Percentiles rank a stretch among this genome's conserved stretches.
These are phyloP conservation scores for Dactylella cylindrospora DNA, from an alignment of 2,329 filamentous ascomycete species.

Conservation along the genomic window DNA sequence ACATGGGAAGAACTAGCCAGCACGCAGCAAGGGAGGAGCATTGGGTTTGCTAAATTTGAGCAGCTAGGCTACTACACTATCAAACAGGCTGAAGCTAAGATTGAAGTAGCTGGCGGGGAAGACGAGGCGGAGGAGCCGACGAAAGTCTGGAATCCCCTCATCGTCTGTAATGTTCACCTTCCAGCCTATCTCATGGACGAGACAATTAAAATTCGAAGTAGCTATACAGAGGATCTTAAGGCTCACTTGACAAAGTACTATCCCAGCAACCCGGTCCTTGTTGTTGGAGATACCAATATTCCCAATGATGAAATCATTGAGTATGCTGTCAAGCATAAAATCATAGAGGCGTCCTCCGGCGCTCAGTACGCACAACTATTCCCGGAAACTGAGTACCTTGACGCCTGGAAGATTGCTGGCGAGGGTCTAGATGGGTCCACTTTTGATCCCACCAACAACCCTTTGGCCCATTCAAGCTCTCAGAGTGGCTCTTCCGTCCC, in stretches of 20 bases:
- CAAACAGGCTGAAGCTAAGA: constrained; percentile 11
- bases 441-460: constrained; percentile 63
- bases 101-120: constrained; percentile 48
- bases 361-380: constrained; percentile 60
- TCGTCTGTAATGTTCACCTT: constrained; percentile 64
- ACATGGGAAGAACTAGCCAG: constrained; percentile 61
- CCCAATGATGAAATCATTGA: constrained; percentile 61
- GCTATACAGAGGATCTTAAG: constrained; percentile 59
- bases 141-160: constrained; percentile 52
- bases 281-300: constrained; percentile 68
- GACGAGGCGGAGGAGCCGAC: neutral
- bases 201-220: constrained; percentile 61
- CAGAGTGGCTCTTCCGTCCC: constrained; percentile 55
- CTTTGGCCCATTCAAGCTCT: constrained; percentile 59
- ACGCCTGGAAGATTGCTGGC: constrained; percentile 52
- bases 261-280: constrained; percentile 57
- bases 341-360: constrained; percentile 58
- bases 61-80: constrained; percentile 48
- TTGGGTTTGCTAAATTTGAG: constrained; percentile 57
- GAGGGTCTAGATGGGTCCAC: constrained; percentile 65
- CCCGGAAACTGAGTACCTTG: constrained; percentile 55
- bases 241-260: constrained; percentile 55
- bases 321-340: constrained; percentile 58
- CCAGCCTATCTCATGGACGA: constrained; percentile 64
- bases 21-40: constrained; percentile 61